A percentile compares a stretch with the other conserved stretches of the same genome.
Evolutionary conservation across 495 filamentous ascomycete species (phyloP).

Genomic region (Penicillium canescens): DNA sequence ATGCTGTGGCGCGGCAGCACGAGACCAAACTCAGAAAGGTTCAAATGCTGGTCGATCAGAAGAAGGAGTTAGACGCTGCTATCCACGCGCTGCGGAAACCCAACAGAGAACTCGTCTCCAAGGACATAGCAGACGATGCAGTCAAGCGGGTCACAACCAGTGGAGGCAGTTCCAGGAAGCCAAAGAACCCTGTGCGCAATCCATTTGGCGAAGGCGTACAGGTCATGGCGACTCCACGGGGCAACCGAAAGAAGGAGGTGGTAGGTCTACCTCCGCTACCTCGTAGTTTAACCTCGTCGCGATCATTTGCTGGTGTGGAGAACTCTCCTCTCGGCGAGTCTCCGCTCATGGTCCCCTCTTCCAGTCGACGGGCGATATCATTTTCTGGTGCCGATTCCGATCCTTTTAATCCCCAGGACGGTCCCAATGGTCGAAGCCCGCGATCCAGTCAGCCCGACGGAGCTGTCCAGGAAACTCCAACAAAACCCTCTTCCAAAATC

Average conservation of each 20-base stretch:
- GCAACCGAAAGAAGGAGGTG: constrained; percentile 40
- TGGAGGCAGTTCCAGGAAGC: constrained; percentile 46
- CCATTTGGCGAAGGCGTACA: constrained; percentile 59
- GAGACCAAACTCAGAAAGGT: constrained; percentile 73
- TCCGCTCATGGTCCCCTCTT: constrained; percentile 28
- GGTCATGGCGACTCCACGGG: constrained; percentile 77
- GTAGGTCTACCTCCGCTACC: constrained; percentile 34
- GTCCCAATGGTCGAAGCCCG: constrained; percentile 2
- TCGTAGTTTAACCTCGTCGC: constrained; percentile 26
- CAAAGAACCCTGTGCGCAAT: constrained; percentile 66
- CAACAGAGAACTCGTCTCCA: constrained; percentile 75
- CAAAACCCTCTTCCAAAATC: constrained; percentile 44
- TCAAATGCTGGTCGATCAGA: constrained; percentile 61
- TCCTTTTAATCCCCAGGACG: constrained; percentile 16
- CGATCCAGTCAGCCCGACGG: constrained; percentile 16
- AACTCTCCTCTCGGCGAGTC: constrained; percentile 23
- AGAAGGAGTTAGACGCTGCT: constrained; percentile 80
- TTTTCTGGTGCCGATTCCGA: constrained; percentile 29
- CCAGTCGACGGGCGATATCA: constrained; percentile 23
- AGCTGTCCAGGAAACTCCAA: constrained; percentile 55
- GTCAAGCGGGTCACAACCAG: constrained; percentile 54
- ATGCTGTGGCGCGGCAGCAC: constrained; percentile 52
- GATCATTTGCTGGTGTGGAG: constrained; percentile 27
- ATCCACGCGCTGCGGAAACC: constrained; percentile 84
- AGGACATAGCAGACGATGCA: constrained; percentile 68